Evolutionary conservation across 441 rosid species (phyloP), one percentile per base, ranked within the genome.

Genomic region (Gossypium davidsonii): DNA sequence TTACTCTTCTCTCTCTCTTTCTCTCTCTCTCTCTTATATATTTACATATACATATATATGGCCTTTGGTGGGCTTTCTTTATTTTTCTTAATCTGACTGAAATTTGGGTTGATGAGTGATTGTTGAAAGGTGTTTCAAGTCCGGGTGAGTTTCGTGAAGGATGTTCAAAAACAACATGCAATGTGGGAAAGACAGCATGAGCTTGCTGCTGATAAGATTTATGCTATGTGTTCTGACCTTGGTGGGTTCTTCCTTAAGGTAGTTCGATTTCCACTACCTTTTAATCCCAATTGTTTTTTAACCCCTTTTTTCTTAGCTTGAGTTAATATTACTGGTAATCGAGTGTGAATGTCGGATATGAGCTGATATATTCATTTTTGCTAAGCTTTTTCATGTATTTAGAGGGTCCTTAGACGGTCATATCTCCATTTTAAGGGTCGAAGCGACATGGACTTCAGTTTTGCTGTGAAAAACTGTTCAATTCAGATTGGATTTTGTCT

Each of bases 171-270:
- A 82, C 96, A 86, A 83, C 94, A 91, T 72, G 87, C 79, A 85
- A 86, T 92, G 99, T 94, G 99, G 99, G 99, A 91, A 76, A 81
- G 76, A 71, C 97, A 94, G 71, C 99, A 94, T 62, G 91, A 94
- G 71, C 77, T 80, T 57, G 97, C 99, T 56, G 97, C 99, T 76
- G 88, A 88, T 37, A 94, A 94, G 84, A 85, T 94, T 52, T 87
- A 92, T 84, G 83, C 83, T 18, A 86, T 94, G 97, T 92, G 99
- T 60, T 77, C 80, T 82, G 94, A 92, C 77, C 97, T 94, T 74
- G 97, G 99, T 42, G 99, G 97, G 23, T 94, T 94, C 80, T 92
- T 94, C 75, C 97, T 92, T 67, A 94, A 94, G 97, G 97, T 94
- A 73, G 39, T 67, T 57, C 3, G 9, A 18, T 58, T 7, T 10